Evolutionary conservation across 2,329 filamentous ascomycete genomes (phyloP), one percentile per base, ranked within the genome.

Genomic region (Ramularia endophylla): DNA sequence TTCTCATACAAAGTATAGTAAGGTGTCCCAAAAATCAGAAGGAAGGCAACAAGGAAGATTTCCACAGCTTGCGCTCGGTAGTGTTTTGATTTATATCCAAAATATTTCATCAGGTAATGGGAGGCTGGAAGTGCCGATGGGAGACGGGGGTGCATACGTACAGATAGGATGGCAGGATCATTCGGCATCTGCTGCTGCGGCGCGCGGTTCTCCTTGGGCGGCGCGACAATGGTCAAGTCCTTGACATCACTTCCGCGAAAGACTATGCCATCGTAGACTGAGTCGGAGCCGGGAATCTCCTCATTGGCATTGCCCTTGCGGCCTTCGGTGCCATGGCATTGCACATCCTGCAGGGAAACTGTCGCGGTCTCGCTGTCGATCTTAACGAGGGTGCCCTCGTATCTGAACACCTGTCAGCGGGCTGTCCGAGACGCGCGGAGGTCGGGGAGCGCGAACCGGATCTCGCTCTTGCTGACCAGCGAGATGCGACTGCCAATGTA

Each of bases 201-300:
- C 61, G 88, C 80, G 64, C 86, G 81, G 57, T 80, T 78, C 50
- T 80, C 71, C 55, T 80, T 78, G 27, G 56, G 56, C 33, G 82
- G 78, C 57, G 95, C 85, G 60, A 95, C 89, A 59, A 98, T 90
- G 58, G 87, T 85, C 58, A 98, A 75, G 65, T 98, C 92, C 70
- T 98, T 98, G 62, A 98, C 92, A 72, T 98, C 92, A 65, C 87
- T 95, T 56, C 92, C 92, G 47, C 90, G 84, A 68, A 98, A 98
- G 52, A 98, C 88, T 61, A 98, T 97, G 71, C 95, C 97, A 64
- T 97, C 92, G 72, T 95, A 98, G 60, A 95, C 78, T 63, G 86
- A 86, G 48, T 92, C 83, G 25, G 87, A 90, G 3, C 87, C 78
- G 27, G 84, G 70, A 44, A 95, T 85, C 68, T 95, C 89, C 51